phyloP scores from a whole-genome alignment of 768 basidiomycete genomes.

The Boletus rubescentipes region DNA sequence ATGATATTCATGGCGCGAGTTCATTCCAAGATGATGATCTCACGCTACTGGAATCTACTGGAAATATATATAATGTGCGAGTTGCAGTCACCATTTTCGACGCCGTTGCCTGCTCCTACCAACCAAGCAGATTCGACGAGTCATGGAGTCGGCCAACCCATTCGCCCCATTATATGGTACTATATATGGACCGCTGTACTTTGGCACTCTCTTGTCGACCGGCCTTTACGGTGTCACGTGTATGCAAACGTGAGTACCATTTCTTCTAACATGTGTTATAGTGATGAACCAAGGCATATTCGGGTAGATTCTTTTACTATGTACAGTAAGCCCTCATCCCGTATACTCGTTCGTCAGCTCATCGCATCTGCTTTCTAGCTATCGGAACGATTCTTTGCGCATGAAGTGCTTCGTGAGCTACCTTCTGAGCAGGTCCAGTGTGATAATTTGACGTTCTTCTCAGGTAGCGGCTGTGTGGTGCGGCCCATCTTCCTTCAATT shows the following conservation, averaged over 20 bases:
- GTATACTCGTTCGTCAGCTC: background rate
- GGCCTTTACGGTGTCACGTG: constrained; percentile 3
- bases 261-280: background rate
- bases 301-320: constrained; percentile 11
- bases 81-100: background rate
- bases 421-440: background rate
- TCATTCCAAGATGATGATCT: too few relatives aligned
- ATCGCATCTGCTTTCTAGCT: background rate
- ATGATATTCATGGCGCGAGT: too few relatives aligned
- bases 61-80: background rate
- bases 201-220: background rate
- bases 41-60: too few relatives aligned
- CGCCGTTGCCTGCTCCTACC: background rate
- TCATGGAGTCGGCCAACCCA: background rate
- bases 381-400: background rate
- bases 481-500: too few relatives aligned
- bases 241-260: constrained; percentile 12
- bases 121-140: background rate
- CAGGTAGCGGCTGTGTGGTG: constrained; percentile 15
- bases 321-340: background rate
- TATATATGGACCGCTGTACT: background rate
- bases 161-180: background rate
- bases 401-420: constrained; percentile 8
- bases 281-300: too few relatives aligned
- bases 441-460: background rate